Base-by-base conservation (phyloP, 2,329 filamentous ascomycete genomes). In the Penicillium corylophilum region DNA sequence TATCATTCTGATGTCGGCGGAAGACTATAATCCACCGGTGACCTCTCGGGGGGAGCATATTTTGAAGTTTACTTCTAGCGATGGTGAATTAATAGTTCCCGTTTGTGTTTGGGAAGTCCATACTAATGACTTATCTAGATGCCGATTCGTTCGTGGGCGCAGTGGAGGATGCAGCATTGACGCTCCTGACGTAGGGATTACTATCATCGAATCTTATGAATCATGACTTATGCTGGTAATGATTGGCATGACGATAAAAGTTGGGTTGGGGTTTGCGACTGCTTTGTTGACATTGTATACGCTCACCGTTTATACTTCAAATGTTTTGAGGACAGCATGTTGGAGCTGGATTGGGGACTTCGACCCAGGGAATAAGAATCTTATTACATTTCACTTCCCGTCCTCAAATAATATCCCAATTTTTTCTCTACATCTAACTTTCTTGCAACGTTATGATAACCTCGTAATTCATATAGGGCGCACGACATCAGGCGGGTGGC, bases 1-100 rank as follows among this genome's bases (percentile, higher is more conserved):
- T 3, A 79, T 78, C 48, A 70, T 83, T 15, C 82, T 85, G 58
- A 70, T 69, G 39, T 76, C 77, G 18, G 64, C 76, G 1, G 74
- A 77, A 4, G 54, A 58, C 22, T 85, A 83, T 61, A 66, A 59
- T 15, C 73, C 76, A 10, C 73, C 70, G 26, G 57, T 60, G 16
- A 71, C 65, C 2, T 23, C 53, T 1, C 61, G 62, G 15, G 74
- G 74, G 4, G 69, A 73, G 40, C 71, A 75, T 57, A 54, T 74
- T 18, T 52, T 79, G 23, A 67, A 64, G 12, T 78, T 78, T 51
- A 65, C 55, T 43, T 63, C 54, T 35, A 47, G 57, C 20, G 48
- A 53, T 24, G 71, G 74, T 74, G 50, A 55, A 62, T 59, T 7
- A 4, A 2, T 8, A 12, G 3, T 5, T 18, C 24, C 8, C n/a